Percentiles rank a stretch among this genome's conserved stretches.
Evolutionary conservation across 108 stramenopile species (phyloP).

Genomic region (Seminavis robusta): DNA sequence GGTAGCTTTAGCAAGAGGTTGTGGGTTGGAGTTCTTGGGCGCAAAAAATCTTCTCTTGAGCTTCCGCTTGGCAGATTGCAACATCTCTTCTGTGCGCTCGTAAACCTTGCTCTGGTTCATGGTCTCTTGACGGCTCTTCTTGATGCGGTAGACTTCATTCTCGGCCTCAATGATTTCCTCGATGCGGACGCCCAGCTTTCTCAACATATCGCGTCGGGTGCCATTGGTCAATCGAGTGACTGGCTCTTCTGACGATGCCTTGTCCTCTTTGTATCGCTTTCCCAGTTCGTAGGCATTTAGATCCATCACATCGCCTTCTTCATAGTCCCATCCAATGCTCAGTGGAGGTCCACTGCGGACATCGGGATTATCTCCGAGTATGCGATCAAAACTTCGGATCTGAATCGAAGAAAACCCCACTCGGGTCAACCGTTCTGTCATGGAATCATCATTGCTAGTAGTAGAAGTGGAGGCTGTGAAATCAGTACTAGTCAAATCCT

Average conservation of each 20-base stretch:
- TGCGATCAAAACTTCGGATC: slow-evolving; percentile 45
- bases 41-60: slow-evolving; percentile 5
- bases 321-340: slow-evolving; percentile 50
- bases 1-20: no score
- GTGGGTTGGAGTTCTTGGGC: no score
- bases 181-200: slow-evolving; percentile 32
- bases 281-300: slow-evolving; percentile 50
- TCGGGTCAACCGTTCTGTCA: no score
- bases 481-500: no score
- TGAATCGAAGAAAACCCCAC: slow-evolving; percentile 16
- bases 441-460: no score
- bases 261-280: slow-evolving; percentile 2
- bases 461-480: no score
- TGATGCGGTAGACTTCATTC: slow-evolving; percentile 32
- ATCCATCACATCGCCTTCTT: slow-evolving; percentile 19
- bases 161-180: slow-evolving; percentile 32
- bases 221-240: slow-evolving; percentile 31
- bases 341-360: slow-evolving; percentile 52
- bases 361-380: slow-evolving; percentile 56
- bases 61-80: slow-evolving; percentile 9
- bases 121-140: slow-evolving; percentile 10
- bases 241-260: no score
- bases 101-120: slow-evolving; percentile 11
- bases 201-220: slow-evolving; percentile 44
- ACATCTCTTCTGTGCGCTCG: background rate